These are phyloP conservation scores for Oryza glaberrima DNA, from an alignment of 176 grass and related monocot genomes.

Conservation along the genomic window DNA sequence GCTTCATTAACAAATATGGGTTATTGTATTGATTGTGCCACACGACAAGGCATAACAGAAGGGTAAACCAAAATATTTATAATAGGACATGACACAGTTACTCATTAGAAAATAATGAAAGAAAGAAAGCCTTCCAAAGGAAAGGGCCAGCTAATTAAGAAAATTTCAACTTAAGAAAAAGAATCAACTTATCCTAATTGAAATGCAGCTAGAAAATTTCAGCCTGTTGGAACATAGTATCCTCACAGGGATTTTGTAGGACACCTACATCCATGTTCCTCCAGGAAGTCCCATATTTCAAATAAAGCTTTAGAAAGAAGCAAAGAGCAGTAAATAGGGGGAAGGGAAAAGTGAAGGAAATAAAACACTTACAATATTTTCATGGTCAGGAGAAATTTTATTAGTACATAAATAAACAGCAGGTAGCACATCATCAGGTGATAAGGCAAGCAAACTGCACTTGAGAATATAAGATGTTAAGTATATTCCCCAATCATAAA, in stretches of 20 bases:
- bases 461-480: slow-evolving; percentile 41
- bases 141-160: not conserved
- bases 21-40: slow-evolving; percentile 30
- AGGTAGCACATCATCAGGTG: slow-evolving; percentile 91
- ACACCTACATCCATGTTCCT: slow-evolving; percentile 9
- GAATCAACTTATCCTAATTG: slow-evolving; percentile 25
- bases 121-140: slow-evolving; percentile 7
- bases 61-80: not conserved
- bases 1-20: slow-evolving; percentile 59
- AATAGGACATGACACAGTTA: not conserved
- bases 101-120: not conserved
- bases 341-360: not conserved
- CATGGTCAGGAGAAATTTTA: slow-evolving; percentile 88
- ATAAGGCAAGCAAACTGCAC: slow-evolving; percentile 91
- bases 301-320: slow-evolving; percentile 5
- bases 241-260: slow-evolving; percentile 24
- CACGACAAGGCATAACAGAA: slow-evolving; percentile 29
- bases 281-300: not conserved
- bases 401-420: slow-evolving; percentile 96
- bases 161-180: not conserved
- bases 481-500: slow-evolving; percentile 19
- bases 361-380: slow-evolving; percentile 76
- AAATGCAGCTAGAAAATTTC: slow-evolving; percentile 22
- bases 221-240: not conserved
- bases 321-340: slow-evolving; percentile 17